Percentiles rank a stretch among this genome's conserved stretches.
Evolutionary conservation across 2,329 filamentous ascomycete species (phyloP).

Genomic region (Claviceps africana): DNA sequence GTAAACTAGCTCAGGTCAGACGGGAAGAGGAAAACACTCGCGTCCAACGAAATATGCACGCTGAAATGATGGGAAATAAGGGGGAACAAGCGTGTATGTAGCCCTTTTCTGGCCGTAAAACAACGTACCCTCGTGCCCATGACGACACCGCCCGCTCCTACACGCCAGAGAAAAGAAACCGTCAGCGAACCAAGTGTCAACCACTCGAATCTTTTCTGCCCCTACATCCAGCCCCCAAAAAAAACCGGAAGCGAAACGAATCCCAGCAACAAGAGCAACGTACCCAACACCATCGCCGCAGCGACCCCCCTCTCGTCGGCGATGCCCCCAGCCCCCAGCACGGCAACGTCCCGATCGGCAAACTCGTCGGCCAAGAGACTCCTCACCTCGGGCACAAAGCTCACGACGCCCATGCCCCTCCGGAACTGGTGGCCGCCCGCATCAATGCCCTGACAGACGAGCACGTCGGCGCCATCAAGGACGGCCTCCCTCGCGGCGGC

Average conservation of each 20-base stretch:
- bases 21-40: no score
- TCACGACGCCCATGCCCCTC: conserved; percentile 37
- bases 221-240: no score
- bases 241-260: no score
- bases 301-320: conserved; percentile 40
- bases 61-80: no score
- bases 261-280: conserved; percentile 9
- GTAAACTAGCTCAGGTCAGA: conserved; percentile 22
- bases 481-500: conserved; percentile 36
- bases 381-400: conserved; percentile 42
- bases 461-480: conserved; percentile 36
- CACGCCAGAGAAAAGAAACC: not conserved
- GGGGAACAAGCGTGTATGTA: no score
- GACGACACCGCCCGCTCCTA: conserved; percentile 28
- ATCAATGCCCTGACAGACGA: conserved; percentile 50
- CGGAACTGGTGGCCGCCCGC: conserved; percentile 50
- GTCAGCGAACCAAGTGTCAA: not conserved
- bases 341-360: conserved; percentile 17
- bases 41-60: no score
- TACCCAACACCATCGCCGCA: conserved; percentile 40
- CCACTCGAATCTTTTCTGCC: no score
- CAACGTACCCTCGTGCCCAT: conserved; percentile 28
- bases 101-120: not conserved
- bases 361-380: conserved; percentile 29
- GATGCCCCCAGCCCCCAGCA: conserved; percentile 48